phyloP scores from a whole-genome alignment of 2,329 filamentous ascomycete species.

The Cladosporium sp. region DNA sequence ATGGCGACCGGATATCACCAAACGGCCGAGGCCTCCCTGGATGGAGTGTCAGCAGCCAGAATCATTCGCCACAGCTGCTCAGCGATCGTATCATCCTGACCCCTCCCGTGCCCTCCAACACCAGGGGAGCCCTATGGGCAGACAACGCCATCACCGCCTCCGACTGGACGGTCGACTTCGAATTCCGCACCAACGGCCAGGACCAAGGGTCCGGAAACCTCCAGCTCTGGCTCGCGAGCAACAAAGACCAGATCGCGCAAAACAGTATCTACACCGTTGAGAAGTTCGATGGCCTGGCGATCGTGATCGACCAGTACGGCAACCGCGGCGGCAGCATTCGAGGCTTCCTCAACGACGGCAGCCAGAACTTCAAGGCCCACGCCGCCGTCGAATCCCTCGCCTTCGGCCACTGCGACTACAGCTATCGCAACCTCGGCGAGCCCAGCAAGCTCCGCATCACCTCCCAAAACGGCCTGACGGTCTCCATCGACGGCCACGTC shows the following conservation, averaged over 20 bases:
- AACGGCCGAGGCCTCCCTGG: conserved; percentile 51
- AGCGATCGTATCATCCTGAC: conserved; percentile 92
- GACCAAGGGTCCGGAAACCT: conserved; percentile 83
- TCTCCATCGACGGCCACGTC: conserved; percentile 69
- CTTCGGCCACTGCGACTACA: conserved; percentile 87
- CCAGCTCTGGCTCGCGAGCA: conserved; percentile 82
- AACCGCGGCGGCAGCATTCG: conserved; percentile 73
- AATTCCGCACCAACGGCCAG: conserved; percentile 80
- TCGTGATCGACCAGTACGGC: conserved; percentile 80
- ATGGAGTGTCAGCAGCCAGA: conserved; percentile 50
- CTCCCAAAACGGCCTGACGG: conserved; percentile 59
- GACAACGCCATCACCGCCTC: conserved; percentile 53
- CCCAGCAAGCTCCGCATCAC: conserved; percentile 76
- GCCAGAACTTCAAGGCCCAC: conserved; percentile 68
- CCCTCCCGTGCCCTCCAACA: conserved; percentile 77
- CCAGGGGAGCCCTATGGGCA: conserved; percentile 77
- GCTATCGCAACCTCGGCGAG: conserved; percentile 85
- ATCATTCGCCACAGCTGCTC: conserved; percentile 55
- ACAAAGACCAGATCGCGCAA: conserved; percentile 57
- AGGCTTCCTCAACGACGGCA: conserved; percentile 90
- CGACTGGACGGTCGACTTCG: conserved; percentile 70
- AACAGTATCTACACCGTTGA: conserved; percentile 78
- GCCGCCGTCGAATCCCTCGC: conserved; percentile 74
- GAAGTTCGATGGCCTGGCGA: conserved; percentile 81
- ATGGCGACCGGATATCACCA: conserved; percentile 61